A percentile compares a stretch with the other conserved stretches of the same genome.
These are phyloP conservation scores for Bacidia rubella DNA, from an alignment of 495 filamentous ascomycete species.

Conservation along the genomic window DNA sequence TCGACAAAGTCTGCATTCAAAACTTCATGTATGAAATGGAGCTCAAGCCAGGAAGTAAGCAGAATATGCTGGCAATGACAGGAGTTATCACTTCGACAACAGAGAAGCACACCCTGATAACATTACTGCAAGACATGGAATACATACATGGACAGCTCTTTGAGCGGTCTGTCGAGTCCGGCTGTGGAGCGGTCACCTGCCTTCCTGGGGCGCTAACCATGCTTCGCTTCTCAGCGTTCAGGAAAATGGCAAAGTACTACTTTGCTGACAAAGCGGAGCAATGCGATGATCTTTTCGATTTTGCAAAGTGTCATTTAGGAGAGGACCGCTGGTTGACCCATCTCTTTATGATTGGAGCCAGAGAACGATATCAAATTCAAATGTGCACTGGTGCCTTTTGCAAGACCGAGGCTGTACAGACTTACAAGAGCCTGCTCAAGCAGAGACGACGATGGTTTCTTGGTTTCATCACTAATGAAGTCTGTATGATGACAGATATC, in stretches of 20 bases:
- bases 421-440: slow-evolving; percentile 74
- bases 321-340: slow-evolving; percentile 97
- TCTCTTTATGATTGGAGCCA: slow-evolving; percentile 96
- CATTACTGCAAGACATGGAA: slow-evolving; percentile 92
- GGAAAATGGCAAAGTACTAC: slow-evolving; percentile 97
- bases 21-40: slow-evolving; percentile 99
- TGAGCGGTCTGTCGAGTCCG: slow-evolving; percentile 91
- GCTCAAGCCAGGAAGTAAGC: slow-evolving; percentile 81
- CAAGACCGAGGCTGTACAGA: slow-evolving; percentile 95
- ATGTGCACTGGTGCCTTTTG: slow-evolving; percentile 97
- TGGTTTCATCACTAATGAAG: slow-evolving; percentile 96
- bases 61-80: slow-evolving; percentile 96
- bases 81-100: slow-evolving; percentile 95
- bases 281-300: slow-evolving; percentile 94
- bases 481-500: slow-evolving; percentile 93
- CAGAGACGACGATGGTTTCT: slow-evolving; percentile 95
- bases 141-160: slow-evolving; percentile 97
- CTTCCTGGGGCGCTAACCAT: slow-evolving; percentile 91
- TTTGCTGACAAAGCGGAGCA: slow-evolving; percentile 96
- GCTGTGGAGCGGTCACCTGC: slow-evolving; percentile 89
- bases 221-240: slow-evolving; percentile 88
- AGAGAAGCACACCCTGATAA: slow-evolving; percentile 76
- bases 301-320: slow-evolving; percentile 86
- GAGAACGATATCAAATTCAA: slow-evolving; percentile 86
- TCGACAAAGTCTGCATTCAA: slow-evolving; percentile 84